phyloP scores from a whole-genome alignment of 176 grass and related monocot species.

The Carex littledalei region DNA sequence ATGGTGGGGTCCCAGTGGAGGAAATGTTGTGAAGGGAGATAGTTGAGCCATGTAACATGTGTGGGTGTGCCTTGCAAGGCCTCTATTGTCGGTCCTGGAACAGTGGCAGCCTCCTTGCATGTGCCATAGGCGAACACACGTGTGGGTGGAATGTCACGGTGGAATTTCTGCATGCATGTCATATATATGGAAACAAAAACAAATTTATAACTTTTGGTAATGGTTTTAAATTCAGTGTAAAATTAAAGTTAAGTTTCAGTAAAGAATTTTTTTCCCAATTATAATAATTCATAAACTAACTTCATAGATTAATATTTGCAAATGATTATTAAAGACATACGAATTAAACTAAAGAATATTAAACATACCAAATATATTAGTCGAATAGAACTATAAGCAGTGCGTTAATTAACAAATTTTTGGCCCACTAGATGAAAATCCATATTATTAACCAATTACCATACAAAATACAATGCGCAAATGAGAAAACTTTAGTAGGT shows the following conservation, averaged over 20 bases:
- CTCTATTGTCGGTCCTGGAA: slow-evolving; percentile 73
- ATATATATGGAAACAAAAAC: not conserved
- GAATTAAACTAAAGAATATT: not conserved
- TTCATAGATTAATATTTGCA: not conserved
- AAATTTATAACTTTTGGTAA: not conserved
- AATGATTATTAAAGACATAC: not conserved
- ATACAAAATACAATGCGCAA: not conserved
- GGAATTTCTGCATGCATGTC: slow-evolving; percentile 61
- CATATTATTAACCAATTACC: not conserved
- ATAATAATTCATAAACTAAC: not conserved
- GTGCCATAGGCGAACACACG: slow-evolving; percentile 57
- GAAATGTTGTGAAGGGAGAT: slow-evolving; percentile 46
- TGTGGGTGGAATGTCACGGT: slow-evolving; percentile 58
- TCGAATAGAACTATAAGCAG: not conserved
- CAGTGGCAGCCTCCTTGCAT: slow-evolving; percentile 28
- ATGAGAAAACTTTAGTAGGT: not conserved
- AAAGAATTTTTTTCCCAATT: not conserved
- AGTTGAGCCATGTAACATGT: slow-evolving; percentile 60
- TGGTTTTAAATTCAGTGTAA: not conserved
- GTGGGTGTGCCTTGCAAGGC: slow-evolving; percentile 40
- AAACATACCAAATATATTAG: not conserved
- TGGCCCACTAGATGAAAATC: not conserved
- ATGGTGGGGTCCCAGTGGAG: slow-evolving; percentile 56
- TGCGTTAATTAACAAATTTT: not conserved
- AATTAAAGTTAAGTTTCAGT: not conserved